Evolutionary conservation across 371 early-diverging fungal genomes (phyloP), one percentile per base, ranked within the genome.

Genomic region (Syncephalastrum monosporum): DNA sequence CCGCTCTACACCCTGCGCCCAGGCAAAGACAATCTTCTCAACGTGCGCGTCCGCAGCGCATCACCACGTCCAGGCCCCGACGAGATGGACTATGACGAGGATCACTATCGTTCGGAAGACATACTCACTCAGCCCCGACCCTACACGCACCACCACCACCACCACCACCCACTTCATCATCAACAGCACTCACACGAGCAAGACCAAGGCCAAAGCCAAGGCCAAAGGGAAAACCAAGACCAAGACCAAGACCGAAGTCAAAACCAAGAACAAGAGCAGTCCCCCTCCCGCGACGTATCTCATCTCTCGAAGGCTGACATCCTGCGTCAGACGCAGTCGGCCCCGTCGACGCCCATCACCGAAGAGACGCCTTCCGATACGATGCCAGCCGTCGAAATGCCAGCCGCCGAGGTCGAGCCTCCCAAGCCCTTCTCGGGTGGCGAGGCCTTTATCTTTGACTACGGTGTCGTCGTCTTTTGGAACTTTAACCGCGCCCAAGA

Each of bases 401-500:
- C 21, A 21, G 21, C 5, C 67, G 60, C 23, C 55, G 48, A 23
- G 59, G 59, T 3, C 61, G 68, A 33, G 2, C 38, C 2, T 1
- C 38, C 38, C 5, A 33, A 33, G 21, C 76, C 74, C 7, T 84
- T 83, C 51, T 75, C 68, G 53, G 84, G 84, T 23, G 89, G 90
- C 46, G 92, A 92, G 63, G 70, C 91, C 12, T 91, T 91, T 58
- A 73, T 90, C 49, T 97, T 96, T 64, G 96, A 95, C 61, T 96
- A 95, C 65, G 96, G 98, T 24, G 96, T 95, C 6, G 90, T 93
- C 2, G 97, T 96, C 1, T 87, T 95, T 60, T 98, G 98, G 98
- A 95, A 95, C 38, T 87, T 98, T 64, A 84, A 85, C n/a, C 86
- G 91, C 55, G 81, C 79, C 25, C 92, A 96, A 60, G 98, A 97